Evolutionary conservation across 2,329 filamentous ascomycete genomes (phyloP).

Genomic region (Beauveria australis): DNA sequence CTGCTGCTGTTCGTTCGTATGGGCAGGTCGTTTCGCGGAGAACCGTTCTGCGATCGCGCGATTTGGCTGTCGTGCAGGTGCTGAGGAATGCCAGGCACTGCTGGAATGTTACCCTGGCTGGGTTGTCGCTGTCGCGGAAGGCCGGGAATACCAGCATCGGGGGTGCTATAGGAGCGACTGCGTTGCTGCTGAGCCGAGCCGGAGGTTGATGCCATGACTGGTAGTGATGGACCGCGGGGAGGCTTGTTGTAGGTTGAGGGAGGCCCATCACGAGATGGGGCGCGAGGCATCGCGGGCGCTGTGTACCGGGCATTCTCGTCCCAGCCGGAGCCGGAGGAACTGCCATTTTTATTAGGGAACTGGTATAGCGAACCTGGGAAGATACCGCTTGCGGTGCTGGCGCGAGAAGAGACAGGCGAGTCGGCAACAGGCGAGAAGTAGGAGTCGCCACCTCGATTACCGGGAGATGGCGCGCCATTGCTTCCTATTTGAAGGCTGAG

Average conservation of each 20-base stretch:
- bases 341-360: slow-evolving; percentile 59
- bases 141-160: slow-evolving; percentile 74
- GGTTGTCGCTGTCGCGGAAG: slow-evolving; percentile 48
- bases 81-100: slow-evolving; percentile 67
- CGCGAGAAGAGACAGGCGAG: slow-evolving; percentile 66
- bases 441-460: slow-evolving; percentile 60
- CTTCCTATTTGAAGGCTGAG: slow-evolving; percentile 62
- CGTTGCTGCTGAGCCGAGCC: slow-evolving; percentile 58
- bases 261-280: slow-evolving; percentile 68
- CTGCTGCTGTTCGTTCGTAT: slow-evolving; percentile 63
- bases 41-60: slow-evolving; percentile 73
- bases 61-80: slow-evolving; percentile 59
- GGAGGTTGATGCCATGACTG: slow-evolving; percentile 55
- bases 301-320: slow-evolving; percentile 78
- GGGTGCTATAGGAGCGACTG: slow-evolving; percentile 87
- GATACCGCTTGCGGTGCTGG: slow-evolving; percentile 67
- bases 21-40: slow-evolving; percentile 62
- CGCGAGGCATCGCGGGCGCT: slow-evolving; percentile 76
- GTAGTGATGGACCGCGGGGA: slow-evolving; percentile 70
- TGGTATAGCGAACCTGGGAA: slow-evolving; percentile 51
- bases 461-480: slow-evolving; percentile 47
- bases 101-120: slow-evolving; percentile 51
- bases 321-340: slow-evolving; percentile 59
- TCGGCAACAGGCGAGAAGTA: slow-evolving; percentile 89
- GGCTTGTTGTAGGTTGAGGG: slow-evolving; percentile 60